Percentiles rank a stretch among this genome's conserved stretches.
Conservation (phyloP, 2,329 filamentous ascomycete genomes). For the Drechslerella coelobrocha region DNA sequence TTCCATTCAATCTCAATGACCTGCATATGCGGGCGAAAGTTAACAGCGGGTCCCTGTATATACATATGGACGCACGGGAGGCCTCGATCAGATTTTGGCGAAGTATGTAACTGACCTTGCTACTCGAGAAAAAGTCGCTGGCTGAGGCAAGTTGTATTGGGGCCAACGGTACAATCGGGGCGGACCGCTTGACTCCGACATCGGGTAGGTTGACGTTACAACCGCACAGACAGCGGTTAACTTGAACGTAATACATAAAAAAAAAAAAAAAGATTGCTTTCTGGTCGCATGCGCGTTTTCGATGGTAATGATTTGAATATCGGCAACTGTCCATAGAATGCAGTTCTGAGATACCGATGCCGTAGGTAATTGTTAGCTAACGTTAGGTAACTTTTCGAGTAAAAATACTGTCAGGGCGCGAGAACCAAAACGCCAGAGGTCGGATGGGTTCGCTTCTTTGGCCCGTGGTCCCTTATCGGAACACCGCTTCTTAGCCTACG, state of each 20-base stretch:
- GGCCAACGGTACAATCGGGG: too few relatives aligned
- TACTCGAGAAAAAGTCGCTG: too few relatives aligned
- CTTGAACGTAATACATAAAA: neutral
- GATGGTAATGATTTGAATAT: neutral
- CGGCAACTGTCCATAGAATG: constrained; percentile 10
- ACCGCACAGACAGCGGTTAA: neutral
- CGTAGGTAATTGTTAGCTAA: constrained; percentile 28
- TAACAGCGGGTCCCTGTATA: too few relatives aligned
- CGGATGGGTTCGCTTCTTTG: constrained; percentile 16
- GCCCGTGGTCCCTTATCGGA: constrained; percentile 42
- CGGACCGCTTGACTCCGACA: constrained; percentile 33
- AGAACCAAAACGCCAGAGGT: constrained; percentile 24
- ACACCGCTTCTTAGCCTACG: constrained; percentile 30
- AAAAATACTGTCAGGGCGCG: neutral
- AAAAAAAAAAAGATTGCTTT: too few relatives aligned
- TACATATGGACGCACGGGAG: too few relatives aligned
- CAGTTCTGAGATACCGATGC: neutral
- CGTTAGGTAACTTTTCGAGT: constrained; percentile 16
- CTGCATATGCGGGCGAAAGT: too few relatives aligned
- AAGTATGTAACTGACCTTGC: too few relatives aligned
- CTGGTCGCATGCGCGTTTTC: neutral
- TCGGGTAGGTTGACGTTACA: constrained; percentile 21
- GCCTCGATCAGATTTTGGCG: too few relatives aligned
- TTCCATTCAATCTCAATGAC: too few relatives aligned
- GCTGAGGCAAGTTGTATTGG: too few relatives aligned